Percentiles rank a stretch among this genome's conserved stretches.
phyloP scores from a whole-genome alignment of 768 basidiomycete species.

The Pholiota molesta region DNA sequence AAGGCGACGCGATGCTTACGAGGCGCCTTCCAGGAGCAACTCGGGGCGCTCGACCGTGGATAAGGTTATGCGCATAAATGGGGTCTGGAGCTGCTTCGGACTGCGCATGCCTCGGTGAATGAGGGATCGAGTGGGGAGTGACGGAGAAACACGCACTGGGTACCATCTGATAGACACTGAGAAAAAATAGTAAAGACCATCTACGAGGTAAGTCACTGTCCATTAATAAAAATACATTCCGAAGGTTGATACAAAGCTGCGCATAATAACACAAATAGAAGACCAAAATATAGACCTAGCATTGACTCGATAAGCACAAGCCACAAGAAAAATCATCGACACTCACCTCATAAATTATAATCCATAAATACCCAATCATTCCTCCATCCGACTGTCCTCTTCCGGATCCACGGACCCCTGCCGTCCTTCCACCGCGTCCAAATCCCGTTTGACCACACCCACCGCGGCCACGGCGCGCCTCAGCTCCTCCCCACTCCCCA shows the following conservation, averaged over 20 bases:
- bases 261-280: too few relatives aligned
- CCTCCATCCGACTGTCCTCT: constrained; percentile 14
- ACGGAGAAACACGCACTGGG: too few relatives aligned
- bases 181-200: too few relatives aligned
- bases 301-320: too few relatives aligned
- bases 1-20: constrained; percentile 40
- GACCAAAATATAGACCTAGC: too few relatives aligned
- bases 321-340: not conserved
- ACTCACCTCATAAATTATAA: not conserved
- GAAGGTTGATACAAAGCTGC: too few relatives aligned
- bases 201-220: too few relatives aligned
- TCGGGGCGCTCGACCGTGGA: constrained; percentile 47
- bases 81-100: constrained; percentile 54
- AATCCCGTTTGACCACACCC: constrained; percentile 8
- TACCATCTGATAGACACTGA: too few relatives aligned
- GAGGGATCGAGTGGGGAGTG: not conserved
- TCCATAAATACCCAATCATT: not conserved
- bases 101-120: constrained; percentile 31
- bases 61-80: constrained; percentile 74
- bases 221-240: too few relatives aligned
- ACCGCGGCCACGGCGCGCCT: constrained; percentile 28
- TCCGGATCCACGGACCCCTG: not conserved
- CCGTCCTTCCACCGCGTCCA: constrained; percentile 1
- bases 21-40: constrained; percentile 44
- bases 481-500: constrained; percentile 31